Conservation (phyloP, 192 early-diverging fungal species). For the Endogone sp. region DNA sequence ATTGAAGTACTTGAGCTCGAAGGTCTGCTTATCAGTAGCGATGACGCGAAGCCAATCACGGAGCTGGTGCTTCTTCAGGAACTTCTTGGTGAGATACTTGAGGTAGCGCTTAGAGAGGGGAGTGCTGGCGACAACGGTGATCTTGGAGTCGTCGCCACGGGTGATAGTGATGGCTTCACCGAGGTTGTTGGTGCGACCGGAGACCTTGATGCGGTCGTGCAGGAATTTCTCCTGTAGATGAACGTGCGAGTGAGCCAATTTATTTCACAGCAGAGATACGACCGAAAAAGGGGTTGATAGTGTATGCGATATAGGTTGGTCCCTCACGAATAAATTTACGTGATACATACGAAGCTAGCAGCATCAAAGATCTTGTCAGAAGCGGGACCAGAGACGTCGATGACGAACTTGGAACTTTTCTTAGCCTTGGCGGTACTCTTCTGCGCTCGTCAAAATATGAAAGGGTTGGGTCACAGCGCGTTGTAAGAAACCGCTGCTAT, state of each 20-base stretch:
- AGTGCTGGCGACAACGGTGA: conserved; percentile 74
- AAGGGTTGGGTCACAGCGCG: background rate
- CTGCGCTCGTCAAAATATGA: background rate
- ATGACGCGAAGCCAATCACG: conserved; percentile 98
- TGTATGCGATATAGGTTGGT: too few relatives aligned
- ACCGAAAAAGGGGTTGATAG: too few relatives aligned
- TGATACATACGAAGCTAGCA: conserved; percentile 78
- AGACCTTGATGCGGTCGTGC: conserved; percentile 98
- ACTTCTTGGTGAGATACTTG: conserved; percentile 99
- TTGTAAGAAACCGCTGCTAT: too few relatives aligned
- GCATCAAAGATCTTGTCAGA: conserved; percentile 95
- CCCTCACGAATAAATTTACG: background rate
- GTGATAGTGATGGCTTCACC: conserved; percentile 79
- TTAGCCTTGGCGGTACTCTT: conserved; percentile 19
- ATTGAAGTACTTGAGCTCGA: conserved; percentile 96
- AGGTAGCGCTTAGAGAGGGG: conserved; percentile 98
- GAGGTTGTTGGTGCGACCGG: conserved; percentile 94
- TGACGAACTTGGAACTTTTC: conserved; percentile 80
- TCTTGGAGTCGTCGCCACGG: conserved; percentile 64
- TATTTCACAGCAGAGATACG: too few relatives aligned
- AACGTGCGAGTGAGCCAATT: too few relatives aligned
- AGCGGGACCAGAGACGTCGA: conserved; percentile 92
- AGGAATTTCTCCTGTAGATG: conserved; percentile 87
- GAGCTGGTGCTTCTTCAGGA: conserved; percentile 99
- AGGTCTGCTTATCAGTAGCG: conserved; percentile 80